These are phyloP conservation scores for Coniophora puteana DNA, from an alignment of 1,284 basidiomycete species.

Conservation along the genomic window DNA sequence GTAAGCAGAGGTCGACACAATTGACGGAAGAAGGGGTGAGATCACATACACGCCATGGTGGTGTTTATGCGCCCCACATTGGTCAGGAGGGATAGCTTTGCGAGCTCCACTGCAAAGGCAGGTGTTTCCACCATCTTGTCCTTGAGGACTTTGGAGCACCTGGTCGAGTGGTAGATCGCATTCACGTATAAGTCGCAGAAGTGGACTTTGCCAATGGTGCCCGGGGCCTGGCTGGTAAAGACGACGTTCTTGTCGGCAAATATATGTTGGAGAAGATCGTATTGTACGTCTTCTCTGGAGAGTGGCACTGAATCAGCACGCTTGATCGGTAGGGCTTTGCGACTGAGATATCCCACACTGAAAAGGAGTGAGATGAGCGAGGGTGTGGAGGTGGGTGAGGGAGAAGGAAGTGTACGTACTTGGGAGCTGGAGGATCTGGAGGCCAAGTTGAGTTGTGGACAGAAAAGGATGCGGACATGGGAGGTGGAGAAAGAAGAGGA, in stretches of 20 bases:
- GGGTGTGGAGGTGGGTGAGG: constrained; percentile 8
- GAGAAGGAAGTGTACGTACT: constrained; percentile 16
- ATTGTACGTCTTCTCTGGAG: constrained; percentile 80
- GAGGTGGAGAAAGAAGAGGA: constrained; percentile 31
- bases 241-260: constrained; percentile 68
- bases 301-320: constrained; percentile 74
- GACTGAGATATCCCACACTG: constrained; percentile 64
- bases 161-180: constrained; percentile 72
- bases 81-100: constrained; percentile 81
- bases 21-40: constrained; percentile 10
- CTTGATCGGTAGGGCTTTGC: constrained; percentile 75
- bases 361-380: constrained; percentile 16
- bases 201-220: constrained; percentile 50
- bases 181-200: constrained; percentile 87
- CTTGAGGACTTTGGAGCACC: constrained; percentile 84
- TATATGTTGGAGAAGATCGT: constrained; percentile 76
- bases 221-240: constrained; percentile 63
- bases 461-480: constrained; percentile 42
- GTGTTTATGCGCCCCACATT: constrained; percentile 95
- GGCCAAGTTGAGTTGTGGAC: constrained; percentile 32
- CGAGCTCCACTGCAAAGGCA: constrained; percentile 78
- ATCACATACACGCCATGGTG: constrained; percentile 77
- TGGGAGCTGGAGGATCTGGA: constrained; percentile 43
- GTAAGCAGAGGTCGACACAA: constrained; percentile 20
- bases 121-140: constrained; percentile 82